Percentiles rank a stretch among this genome's conserved stretches.
Evolutionary conservation across 148 eudicot species (phyloP).

Genomic region (Rhododendron mucronatum): DNA sequence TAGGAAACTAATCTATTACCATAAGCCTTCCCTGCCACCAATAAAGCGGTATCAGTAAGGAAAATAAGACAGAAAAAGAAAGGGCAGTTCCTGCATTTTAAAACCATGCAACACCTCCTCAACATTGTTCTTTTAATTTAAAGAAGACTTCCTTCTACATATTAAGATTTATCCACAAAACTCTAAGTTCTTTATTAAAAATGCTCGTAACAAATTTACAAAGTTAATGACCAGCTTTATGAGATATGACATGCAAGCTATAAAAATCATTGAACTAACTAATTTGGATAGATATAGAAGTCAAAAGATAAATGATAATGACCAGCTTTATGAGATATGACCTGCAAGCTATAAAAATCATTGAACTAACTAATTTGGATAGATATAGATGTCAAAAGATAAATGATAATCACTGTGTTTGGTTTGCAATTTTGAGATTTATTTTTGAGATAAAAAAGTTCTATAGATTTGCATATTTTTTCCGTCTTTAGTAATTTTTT

Average conservation of each 20-base stretch:
- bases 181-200: not conserved
- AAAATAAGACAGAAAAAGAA: not conserved
- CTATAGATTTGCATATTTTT: no score
- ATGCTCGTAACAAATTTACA: not conserved
- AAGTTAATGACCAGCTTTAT: not conserved
- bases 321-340: constrained; percentile 2
- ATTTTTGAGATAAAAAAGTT: no score
- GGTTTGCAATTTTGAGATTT: no score
- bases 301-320: not conserved
- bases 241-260: not conserved
- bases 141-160: not conserved
- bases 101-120: not conserved
- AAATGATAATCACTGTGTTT: not conserved
- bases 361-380: not conserved
- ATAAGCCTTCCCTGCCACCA: not conserved
- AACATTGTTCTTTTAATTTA: not conserved
- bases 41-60: not conserved
- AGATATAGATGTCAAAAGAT: not conserved
- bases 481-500: no score
- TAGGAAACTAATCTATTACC: not conserved
- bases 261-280: not conserved
- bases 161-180: not conserved
- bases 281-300: not conserved
- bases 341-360: not conserved
- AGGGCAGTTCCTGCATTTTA: not conserved